Base-by-base conservation (phyloP, 2,329 filamentous ascomycete genomes). In the Epichloe aotearoae region DNA sequence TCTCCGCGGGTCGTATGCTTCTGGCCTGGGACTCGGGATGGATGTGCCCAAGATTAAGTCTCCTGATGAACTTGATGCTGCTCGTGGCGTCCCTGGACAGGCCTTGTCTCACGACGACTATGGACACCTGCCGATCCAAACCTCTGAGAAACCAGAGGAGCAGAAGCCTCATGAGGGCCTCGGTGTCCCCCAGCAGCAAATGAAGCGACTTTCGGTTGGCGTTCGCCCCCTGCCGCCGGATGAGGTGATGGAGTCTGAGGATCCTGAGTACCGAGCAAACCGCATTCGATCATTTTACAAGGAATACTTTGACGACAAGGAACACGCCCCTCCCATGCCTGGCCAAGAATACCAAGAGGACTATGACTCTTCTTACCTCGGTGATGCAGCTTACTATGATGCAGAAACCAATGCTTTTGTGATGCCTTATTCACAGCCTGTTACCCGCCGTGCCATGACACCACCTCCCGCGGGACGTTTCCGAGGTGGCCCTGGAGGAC, bases 281-380 rank as follows among this genome's bases (percentile, higher is more conserved):
- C 83, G 93, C 52, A 98, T 98, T 58, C 81, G 93, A 65, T 98
- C 93, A 4, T 98, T 98, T 73, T 98, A 98, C 74, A 96, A 96
- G 72, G 93, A 98, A 65, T 98, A 98, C 71, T 98, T 98, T 60
- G 93, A 97, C 57, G 91, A 96, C 41, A 86, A 82, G 63, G 66
- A 68, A 41, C 58, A 64, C 5, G 60, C 67, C n/a, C 72, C 71
- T 26, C 69, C 70, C 1, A 57, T 74, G 58, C 66, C 66, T 7
- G 57, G 55, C 20, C 58, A 61, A 15, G 64, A 74, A 50, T 86
- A 90, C 66, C 83, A 86, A 55, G 86, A 90, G 60, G 86, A 91
- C 59, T 87, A 88, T 61, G 82, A 85, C 52, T 71, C 79, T 19
- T 79, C 82, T 56, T 88, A 85, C 62, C 73, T 82, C 45, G 79